Evolutionary conservation across 1,284 basidiomycete species (phyloP).

Genomic region (Ceratobasidium sp.): DNA sequence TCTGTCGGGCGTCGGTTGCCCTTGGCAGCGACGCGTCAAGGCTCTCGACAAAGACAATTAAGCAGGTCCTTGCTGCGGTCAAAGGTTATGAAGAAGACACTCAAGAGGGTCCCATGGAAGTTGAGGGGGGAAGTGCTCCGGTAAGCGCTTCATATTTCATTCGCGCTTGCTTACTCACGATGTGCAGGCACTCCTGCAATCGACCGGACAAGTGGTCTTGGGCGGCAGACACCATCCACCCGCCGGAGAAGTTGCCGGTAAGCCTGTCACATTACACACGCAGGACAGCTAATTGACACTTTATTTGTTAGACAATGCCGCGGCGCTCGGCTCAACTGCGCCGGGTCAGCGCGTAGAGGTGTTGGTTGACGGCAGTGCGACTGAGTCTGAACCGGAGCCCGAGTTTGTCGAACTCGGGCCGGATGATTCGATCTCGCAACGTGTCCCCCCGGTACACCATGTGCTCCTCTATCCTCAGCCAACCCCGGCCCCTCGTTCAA

Average conservation of each 20-base stretch:
- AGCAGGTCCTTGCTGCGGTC: not conserved
- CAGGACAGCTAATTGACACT: no score
- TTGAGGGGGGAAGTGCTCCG: constrained; percentile 37
- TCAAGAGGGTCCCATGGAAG: not conserved
- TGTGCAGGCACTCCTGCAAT: not conserved
- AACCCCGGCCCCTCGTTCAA: no score
- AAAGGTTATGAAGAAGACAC: not conserved
- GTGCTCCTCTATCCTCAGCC: not conserved
- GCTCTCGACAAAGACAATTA: not conserved
- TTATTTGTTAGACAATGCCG: not conserved
- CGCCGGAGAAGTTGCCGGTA: not conserved
- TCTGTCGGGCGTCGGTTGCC: not conserved
- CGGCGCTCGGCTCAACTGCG: no score
- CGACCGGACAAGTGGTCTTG: constrained; percentile 18
- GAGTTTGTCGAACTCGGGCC: constrained; percentile 19
- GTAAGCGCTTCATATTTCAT: constrained; percentile 1
- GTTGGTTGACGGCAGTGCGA: not conserved
- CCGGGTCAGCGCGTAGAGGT: no score
- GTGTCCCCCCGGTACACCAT: not conserved
- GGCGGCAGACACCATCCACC: constrained; percentile 4
- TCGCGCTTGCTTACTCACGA: not conserved
- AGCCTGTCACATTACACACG: not conserved
- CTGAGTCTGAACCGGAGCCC: not conserved
- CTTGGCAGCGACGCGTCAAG: constrained; percentile 2
- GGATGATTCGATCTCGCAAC: constrained; percentile 14